These are phyloP conservation scores for Heliocybe sulcata DNA, from an alignment of 1,284 basidiomycete species.

Conservation along the genomic window DNA sequence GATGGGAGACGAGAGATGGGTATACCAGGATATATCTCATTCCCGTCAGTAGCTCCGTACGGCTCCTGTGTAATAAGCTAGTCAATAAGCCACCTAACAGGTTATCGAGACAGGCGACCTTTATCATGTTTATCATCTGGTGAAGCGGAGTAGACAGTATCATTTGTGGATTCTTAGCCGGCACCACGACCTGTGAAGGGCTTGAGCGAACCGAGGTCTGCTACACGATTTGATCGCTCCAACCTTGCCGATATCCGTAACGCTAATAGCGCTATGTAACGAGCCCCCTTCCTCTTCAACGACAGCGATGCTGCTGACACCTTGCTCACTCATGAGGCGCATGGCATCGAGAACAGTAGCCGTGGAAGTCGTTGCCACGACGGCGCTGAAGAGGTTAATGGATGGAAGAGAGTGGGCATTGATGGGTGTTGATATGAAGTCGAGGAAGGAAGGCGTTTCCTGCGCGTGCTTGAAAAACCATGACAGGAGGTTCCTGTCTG, in stretches of 20 bases:
- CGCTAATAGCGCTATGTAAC: conserved; percentile 67
- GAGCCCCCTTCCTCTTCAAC: conserved; percentile 54
- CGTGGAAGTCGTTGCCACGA: conserved; percentile 49
- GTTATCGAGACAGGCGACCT: conserved; percentile 30
- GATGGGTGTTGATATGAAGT: conserved; percentile 51
- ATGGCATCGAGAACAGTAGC: conserved; percentile 67
- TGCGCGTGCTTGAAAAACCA: conserved; percentile 55
- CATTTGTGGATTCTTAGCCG: conserved; percentile 60
- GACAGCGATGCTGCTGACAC: conserved; percentile 72
- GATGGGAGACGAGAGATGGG: background rate
- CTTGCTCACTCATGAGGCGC: conserved; percentile 73
- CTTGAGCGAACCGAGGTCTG: background rate
- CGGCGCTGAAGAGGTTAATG: conserved; percentile 49
- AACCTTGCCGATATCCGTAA: conserved; percentile 68
- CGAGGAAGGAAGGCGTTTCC: conserved; percentile 35
- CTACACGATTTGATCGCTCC: background rate
- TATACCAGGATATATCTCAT: conserved; percentile 65
- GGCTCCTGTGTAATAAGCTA: conserved; percentile 48
- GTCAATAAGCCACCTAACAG: no score
- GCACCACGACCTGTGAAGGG: conserved; percentile 54
- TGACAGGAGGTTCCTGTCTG: conserved; percentile 51
- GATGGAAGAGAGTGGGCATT: conserved; percentile 55
- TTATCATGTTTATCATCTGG: conserved; percentile 62
- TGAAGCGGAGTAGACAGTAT: conserved; percentile 58
- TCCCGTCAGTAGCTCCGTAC: conserved; percentile 64